These are phyloP conservation scores for Podila epicladia DNA, from an alignment of 192 early-diverging fungal species.

Conservation along the genomic window DNA sequence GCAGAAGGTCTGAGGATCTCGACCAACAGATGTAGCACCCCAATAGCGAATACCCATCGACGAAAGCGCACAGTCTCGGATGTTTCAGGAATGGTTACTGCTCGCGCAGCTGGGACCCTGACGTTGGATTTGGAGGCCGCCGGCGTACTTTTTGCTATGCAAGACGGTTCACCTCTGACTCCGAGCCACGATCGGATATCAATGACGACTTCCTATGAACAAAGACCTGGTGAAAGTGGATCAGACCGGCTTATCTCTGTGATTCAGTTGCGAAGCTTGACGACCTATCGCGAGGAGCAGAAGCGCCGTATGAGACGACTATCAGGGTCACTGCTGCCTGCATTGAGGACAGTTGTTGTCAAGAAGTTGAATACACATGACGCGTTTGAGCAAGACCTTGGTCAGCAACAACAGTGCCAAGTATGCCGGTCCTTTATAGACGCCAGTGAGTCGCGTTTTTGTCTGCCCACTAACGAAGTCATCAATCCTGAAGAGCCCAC, in stretches of 20 bases:
- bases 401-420: too few species aligned
- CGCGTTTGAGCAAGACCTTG: too few species aligned
- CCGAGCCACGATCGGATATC: neutral
- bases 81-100: slow-evolving; percentile 36
- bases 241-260: too few species aligned
- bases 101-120: slow-evolving; percentile 5
- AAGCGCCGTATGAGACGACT: neutral
- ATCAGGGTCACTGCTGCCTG: too few species aligned
- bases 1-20: slow-evolving; percentile 26
- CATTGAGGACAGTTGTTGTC: too few species aligned
- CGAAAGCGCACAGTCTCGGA: slow-evolving; percentile 47
- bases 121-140: slow-evolving; percentile 39
- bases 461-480: too few species aligned
- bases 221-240: slow-evolving; percentile 4
- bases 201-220: neutral
- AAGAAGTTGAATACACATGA: too few species aligned
- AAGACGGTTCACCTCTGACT: neutral
- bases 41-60: slow-evolving; percentile 10
- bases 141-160: slow-evolving; percentile 41
- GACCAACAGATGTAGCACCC: slow-evolving; percentile 3
- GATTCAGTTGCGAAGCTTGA: slow-evolving; percentile 20
- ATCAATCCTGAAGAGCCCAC: too few species aligned
- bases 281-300: slow-evolving; percentile 11
- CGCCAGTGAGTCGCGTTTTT: too few species aligned
- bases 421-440: too few species aligned